Percentiles rank a stretch among this genome's conserved stretches.
Conservation (phyloP, 768 basidiomycete species). For the Pleurotus citrinopileatus region DNA sequence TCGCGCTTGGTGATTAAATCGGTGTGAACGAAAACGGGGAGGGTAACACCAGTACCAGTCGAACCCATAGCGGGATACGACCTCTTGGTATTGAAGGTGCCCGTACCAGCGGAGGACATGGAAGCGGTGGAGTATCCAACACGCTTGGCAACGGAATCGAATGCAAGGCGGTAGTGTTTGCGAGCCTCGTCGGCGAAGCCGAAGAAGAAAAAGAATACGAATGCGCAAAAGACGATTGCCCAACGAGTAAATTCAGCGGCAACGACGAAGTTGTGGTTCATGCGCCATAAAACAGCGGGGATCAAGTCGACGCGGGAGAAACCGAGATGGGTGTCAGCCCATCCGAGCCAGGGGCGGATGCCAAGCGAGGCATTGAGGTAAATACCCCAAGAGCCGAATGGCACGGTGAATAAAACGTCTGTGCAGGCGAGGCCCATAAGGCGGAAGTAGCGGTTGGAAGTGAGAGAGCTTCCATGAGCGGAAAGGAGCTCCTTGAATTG, state of each 20-base stretch:
- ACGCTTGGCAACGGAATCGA: slow-evolving; percentile 35
- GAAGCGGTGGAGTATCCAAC: slow-evolving; percentile 27
- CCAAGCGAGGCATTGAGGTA: slow-evolving; percentile 30
- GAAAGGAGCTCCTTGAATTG: slow-evolving; percentile 42
- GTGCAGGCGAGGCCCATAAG: slow-evolving; percentile 52
- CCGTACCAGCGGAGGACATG: slow-evolving; percentile 19
- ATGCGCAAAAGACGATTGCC: slow-evolving; percentile 42
- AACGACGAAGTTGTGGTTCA: slow-evolving; percentile 16
- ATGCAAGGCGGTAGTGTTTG: slow-evolving; percentile 44
- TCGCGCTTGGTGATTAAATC: slow-evolving; percentile 44
- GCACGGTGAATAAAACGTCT: slow-evolving; percentile 46
- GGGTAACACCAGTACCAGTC: slow-evolving; percentile 23
- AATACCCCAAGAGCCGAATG: slow-evolving; percentile 36
- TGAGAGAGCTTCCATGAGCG: slow-evolving; percentile 37
- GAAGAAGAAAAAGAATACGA: slow-evolving; percentile 67
- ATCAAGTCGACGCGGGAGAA: slow-evolving; percentile 43
- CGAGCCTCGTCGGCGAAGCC: slow-evolving; percentile 62
- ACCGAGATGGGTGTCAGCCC: slow-evolving; percentile 46
- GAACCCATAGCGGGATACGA: slow-evolving; percentile 21
- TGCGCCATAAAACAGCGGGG: slow-evolving; percentile 42
- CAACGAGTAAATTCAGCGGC: slow-evolving; percentile 46
- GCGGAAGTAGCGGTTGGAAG: slow-evolving; percentile 46
- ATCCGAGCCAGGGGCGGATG: slow-evolving; percentile 44
- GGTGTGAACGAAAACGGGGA: slow-evolving; percentile 46
- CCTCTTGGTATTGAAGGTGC: slow-evolving; percentile 18